phyloP scores from a whole-genome alignment of 2,329 filamentous ascomycete genomes.

The Rhynchosporium secalis region DNA sequence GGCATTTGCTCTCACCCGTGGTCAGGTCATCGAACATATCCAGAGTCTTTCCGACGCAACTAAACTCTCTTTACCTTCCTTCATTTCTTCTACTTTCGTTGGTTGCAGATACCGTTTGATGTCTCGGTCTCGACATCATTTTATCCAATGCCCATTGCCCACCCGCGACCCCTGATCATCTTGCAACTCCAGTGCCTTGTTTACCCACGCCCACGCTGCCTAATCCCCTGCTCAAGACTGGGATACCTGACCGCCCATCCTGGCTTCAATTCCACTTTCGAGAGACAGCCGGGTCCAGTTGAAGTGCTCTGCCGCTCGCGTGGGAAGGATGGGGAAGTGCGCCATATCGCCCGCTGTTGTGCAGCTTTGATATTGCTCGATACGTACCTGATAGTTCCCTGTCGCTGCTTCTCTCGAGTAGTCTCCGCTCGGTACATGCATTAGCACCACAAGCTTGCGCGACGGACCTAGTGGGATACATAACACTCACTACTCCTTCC shows the following conservation, averaged over 20 bases:
- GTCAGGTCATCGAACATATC: slow-evolving; percentile 7
- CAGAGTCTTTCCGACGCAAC: not conserved
- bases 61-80: not conserved
- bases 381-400: slow-evolving; percentile 8
- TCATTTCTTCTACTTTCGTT: not conserved
- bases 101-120: slow-evolving; percentile 2
- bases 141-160: not conserved
- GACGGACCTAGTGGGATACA: slow-evolving; percentile 8
- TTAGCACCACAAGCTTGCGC: slow-evolving; percentile 2
- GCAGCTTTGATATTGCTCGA: slow-evolving; percentile 1
- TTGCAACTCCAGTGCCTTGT: not conserved
- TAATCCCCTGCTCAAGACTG: slow-evolving; percentile 6
- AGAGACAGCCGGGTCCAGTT: slow-evolving; percentile 3
- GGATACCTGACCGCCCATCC: slow-evolving; percentile 3
- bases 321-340: slow-evolving; percentile 4
- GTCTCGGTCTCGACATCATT: slow-evolving; percentile 2
- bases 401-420: not conserved
- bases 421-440: slow-evolving; percentile 7
- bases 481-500: slow-evolving; percentile 12
- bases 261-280: slow-evolving; percentile 5
- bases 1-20: not conserved
- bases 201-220: not conserved
- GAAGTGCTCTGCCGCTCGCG: not conserved
- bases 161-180: slow-evolving; percentile 7
- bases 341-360: slow-evolving; percentile 10